These are phyloP conservation scores for Leptographium lundbergii DNA, from an alignment of 2,329 filamentous ascomycete species.

Conservation along the genomic window DNA sequence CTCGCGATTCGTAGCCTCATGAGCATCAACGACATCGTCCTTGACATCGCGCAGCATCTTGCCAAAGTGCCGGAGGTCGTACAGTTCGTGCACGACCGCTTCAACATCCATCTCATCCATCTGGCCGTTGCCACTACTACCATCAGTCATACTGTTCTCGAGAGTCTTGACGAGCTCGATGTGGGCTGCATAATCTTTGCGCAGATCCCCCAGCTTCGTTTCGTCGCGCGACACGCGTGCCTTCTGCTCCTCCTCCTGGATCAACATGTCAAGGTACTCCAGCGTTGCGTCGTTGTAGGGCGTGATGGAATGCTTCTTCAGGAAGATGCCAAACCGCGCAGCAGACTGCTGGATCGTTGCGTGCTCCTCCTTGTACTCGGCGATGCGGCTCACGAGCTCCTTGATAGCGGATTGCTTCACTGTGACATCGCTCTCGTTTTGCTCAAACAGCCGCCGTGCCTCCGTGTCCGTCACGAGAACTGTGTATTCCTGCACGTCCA, in stretches of 20 bases:
- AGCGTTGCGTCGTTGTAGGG: constrained; percentile 27
- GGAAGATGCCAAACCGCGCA: constrained; percentile 23
- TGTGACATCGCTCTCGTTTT: constrained; percentile 14
- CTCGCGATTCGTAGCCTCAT: constrained; percentile 5
- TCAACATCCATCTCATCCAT: constrained; percentile 2
- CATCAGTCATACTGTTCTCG: not conserved
- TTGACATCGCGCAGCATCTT: constrained; percentile 1
- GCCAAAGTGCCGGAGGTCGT: constrained; percentile 4
- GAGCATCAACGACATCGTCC: not conserved
- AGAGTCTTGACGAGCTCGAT: constrained; percentile 14
- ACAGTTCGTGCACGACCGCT: not conserved
- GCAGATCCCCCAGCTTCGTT: constrained; percentile 13
- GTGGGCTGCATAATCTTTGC: constrained; percentile 13
- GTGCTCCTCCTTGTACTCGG: constrained; percentile 21
- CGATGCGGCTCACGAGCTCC: constrained; percentile 13
- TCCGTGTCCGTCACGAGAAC: constrained; percentile 14
- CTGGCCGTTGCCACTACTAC: not conserved
- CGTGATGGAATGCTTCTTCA: constrained; percentile 24
- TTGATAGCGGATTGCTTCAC: constrained; percentile 16
- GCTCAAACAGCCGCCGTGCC: constrained; percentile 14
- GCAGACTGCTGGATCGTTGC: constrained; percentile 20
- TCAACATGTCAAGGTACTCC: constrained; percentile 25
- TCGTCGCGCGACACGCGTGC: constrained; percentile 16
- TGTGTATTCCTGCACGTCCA: constrained; percentile 3
- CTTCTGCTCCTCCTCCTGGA: constrained; percentile 23